Evolutionary conservation across 805 yeast genomes (phyloP).

Genomic region (Tetrapisispora arboricola): DNA sequence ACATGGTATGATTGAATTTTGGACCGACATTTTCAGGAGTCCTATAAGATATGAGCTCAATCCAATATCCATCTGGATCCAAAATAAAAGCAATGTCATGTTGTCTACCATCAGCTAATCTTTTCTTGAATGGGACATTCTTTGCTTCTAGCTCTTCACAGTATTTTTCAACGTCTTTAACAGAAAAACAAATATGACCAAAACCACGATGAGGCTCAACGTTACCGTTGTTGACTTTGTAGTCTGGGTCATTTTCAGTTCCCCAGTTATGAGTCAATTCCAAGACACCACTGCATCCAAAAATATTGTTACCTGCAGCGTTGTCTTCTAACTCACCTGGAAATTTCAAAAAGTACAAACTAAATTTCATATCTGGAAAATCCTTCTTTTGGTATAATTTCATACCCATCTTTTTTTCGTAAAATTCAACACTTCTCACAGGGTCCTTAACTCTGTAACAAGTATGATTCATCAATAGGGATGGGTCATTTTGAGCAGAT

Average conservation of each 20-base stretch:
- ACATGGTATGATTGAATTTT: slow-evolving; percentile 79
- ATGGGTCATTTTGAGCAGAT: slow-evolving; percentile 16
- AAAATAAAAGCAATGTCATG: slow-evolving; percentile 86
- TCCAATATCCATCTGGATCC: slow-evolving; percentile 97
- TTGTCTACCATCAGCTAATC: slow-evolving; percentile 81
- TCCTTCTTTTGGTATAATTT: slow-evolving; percentile 42
- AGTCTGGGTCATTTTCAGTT: slow-evolving; percentile 46
- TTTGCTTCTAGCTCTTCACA: slow-evolving; percentile 48
- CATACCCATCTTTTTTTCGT: slow-evolving; percentile 67
- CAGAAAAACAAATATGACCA: slow-evolving; percentile 88
- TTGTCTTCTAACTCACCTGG: slow-evolving; percentile 14
- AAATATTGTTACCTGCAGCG: slow-evolving; percentile 7
- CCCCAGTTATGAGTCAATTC: slow-evolving; percentile 81
- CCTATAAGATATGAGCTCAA: slow-evolving; percentile 64
- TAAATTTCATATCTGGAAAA: slow-evolving; percentile 46
- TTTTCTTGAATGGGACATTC: slow-evolving; percentile 74
- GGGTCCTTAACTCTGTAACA: slow-evolving; percentile 81
- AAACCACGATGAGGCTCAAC: slow-evolving; percentile 79
- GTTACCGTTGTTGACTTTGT: slow-evolving; percentile 68
- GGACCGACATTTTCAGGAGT: slow-evolving; percentile 15
- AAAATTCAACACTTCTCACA: slow-evolving; percentile 58
- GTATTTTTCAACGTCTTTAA: slow-evolving; percentile 58
- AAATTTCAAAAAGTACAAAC: slow-evolving; percentile 57
- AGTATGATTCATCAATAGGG: slow-evolving; percentile 48
- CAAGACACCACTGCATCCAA: slow-evolving; percentile 47